Base-by-base conservation (phyloP, 179 eudicot species). In the Sideroxylon spinosum region DNA sequence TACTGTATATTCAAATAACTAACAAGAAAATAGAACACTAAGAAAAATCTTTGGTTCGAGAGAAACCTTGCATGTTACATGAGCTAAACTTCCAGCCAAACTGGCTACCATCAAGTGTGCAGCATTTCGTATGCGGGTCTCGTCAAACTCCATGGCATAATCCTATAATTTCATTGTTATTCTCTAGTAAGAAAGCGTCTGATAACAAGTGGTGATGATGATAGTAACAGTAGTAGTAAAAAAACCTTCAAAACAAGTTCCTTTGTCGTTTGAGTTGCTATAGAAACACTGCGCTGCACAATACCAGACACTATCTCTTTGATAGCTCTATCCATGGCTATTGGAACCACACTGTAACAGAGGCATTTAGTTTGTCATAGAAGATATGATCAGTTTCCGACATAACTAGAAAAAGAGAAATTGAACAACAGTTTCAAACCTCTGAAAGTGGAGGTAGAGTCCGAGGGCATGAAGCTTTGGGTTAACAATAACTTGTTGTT, bases 41-140 rank as follows among this genome's bases (percentile, higher is more conserved):
- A 37, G 7, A 60, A 44, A 60, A 8, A 44, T 48, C 10, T 57
- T 23, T 26, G 46, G 50, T 69, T 22, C 10, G 13, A 77, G 62
- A 73, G 20, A 70, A 82, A 95, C 99, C 95, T 95, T 92, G 96
- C 99, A 93, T 65, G 99, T 93, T 70, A 93, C 96, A 82, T 92
- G 98, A 87, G 99, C 99, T 80, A 95, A 86, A 82, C 98, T 91
- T 76, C 98, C 99, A 77, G 99, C 93, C 86, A 91, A 88, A 82
- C 97, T 89, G 68, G 94, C 98, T 67, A 93, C 99, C 99, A 95
- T 93, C 81, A 92, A 80, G 83, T 90, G 97, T 72, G 98, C 99
- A 64, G 98, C 99, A 87, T 87, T 91, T 68, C 83, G 85, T 81
- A 90, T 90, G 61, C 92, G 94, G 69, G 87, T 86, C 86, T 95